Evolutionary conservation across 73 alveolate species (phyloP).

Genomic region (Symbiodinium natans): DNA sequence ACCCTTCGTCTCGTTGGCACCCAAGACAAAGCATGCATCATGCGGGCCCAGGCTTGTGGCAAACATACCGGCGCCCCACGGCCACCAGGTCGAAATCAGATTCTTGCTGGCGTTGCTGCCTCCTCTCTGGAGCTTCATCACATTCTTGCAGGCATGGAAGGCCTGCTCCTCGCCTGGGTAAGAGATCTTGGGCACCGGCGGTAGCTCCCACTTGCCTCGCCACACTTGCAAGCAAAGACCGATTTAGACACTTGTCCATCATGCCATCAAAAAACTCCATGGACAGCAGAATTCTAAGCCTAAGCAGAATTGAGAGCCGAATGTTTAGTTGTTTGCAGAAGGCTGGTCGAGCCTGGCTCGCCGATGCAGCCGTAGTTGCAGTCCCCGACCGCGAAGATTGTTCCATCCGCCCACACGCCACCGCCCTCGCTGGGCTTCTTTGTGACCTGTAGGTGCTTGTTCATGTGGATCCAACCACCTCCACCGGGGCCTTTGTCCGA

Average conservation of each 20-base stretch:
- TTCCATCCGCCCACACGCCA: slow-evolving; percentile 86
- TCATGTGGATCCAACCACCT: slow-evolving; percentile 91
- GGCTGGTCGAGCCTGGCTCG: background rate
- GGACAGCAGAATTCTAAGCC: too few species aligned
- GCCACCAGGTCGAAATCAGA: slow-evolving; percentile 80
- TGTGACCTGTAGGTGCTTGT: slow-evolving; percentile 76
- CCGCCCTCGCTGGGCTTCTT: slow-evolving; percentile 77
- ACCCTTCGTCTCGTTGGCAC: background rate
- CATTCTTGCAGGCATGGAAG: slow-evolving; percentile 72
- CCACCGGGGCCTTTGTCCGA: slow-evolving; percentile 92
- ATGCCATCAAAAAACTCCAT: too few species aligned
- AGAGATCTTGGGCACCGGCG: slow-evolving; percentile 93
- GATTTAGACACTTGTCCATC: too few species aligned
- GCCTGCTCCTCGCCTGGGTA: slow-evolving; percentile 94
- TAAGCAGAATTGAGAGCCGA: too few species aligned
- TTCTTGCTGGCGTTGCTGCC: slow-evolving; percentile 2
- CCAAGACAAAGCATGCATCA: slow-evolving; percentile 78
- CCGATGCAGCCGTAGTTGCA: slow-evolving; percentile 92
- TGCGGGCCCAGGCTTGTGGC: slow-evolving; percentile 92
- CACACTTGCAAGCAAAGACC: background rate
- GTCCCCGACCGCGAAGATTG: slow-evolving; percentile 83
- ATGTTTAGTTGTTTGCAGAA: too few species aligned
- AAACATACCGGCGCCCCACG: slow-evolving; percentile 94
- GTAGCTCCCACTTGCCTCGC: slow-evolving; percentile 79
- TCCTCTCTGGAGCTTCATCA: slow-evolving; percentile 17